Evolutionary conservation across 768 basidiomycete species (phyloP), one percentile per base, ranked within the genome.

Genomic region (Leccinum disarticulatum): DNA sequence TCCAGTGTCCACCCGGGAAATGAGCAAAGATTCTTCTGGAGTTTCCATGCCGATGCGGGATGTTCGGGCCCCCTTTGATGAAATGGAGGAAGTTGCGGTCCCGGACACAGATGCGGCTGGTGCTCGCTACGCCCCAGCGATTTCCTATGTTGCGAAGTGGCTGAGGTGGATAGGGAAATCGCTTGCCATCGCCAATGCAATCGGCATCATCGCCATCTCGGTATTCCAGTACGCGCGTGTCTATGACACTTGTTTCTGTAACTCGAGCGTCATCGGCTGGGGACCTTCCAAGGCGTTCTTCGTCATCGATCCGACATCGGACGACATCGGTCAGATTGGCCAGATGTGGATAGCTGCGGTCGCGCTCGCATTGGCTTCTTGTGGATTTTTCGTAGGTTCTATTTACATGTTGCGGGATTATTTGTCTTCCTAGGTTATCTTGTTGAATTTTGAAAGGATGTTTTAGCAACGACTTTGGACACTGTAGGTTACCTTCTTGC

Each of bases 321-420:
- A 52, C 10, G 76, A 77, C 52, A 43, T 74, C 27, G 36, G 43
- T 6, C 27, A 51, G 38, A 73, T 73, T 69, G 68, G 62, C 55
- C 25, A n/a, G 1, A 72, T 73, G 6, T 79, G 78, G 77, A 69
- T 73, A 43, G 74, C 75, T 1, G 77, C 70, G 0, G 68, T 76
- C 1, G 61, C 58, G 13, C 61, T 79, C 5, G 73, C 73, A 4
- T 60, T 66, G 31, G 56, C 56, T 2, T 66, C 54, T 55, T 69
- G 70, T 6, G 14, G 54, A 0, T 15, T 67, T 19, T 77, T 71
- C 38, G 61, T 72, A 4, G 59, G 62, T 3, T 62, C 67, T 55
- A 64, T 76, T 3, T 68, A 68, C 49, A 56, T 74, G 15, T 54
- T 69, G 7, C 59, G 65, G 14, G 67, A 74, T 30, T 51, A 58